Base-by-base conservation (phyloP, 768 basidiomycete species). In the Suillus sp. region DNA sequence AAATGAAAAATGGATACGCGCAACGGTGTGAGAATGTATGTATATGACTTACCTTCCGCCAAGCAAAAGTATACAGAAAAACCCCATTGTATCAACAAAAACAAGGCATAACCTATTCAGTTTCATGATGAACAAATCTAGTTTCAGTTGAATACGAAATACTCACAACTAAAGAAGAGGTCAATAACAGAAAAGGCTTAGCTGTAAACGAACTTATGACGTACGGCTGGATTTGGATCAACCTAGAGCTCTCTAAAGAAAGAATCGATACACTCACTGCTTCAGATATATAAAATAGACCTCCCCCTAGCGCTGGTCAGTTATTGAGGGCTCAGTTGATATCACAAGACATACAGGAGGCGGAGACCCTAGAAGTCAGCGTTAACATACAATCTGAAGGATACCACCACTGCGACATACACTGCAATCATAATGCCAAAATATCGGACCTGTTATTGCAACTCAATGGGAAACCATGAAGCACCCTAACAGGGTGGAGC, bases 361-460 rank as follows among this genome's bases (percentile, higher is more conserved):
- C 43, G 43, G n/a, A 10, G 1, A 2, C 11, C 4, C 43, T 45
- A 45, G 4, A n/a, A 10, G 11, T n/a, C n/a, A 22, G 43, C 43
- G 43, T 45, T n/a, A 45, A 45, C 11, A n/a, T 45, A 45, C 1
- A 14, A 25, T 56, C 35, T 27, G 2, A 4, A 56, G 16, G 22
- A 56, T 2, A 38, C 22, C 18, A 27, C 35, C 4, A 18, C 55
- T 4, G 9, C n/a, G 35, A 35, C 55, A 1, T 38, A 56, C 55
- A 56, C 9, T 38, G 22, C 55, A 56, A 56, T 1, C 22, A 38
- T 20, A 5, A 56, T 16, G 10, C 55, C 55, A 25, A 56, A 56
- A 25, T 56, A 56, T 38, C 56, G 56, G 30, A 57, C 56, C 56
- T 57, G 27, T 11, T 27, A 57, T 6, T 8, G 2, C 38, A 57